Conservation (phyloP, 495 filamentous ascomycete species). For the Hyaloscypha variabilis region DNA sequence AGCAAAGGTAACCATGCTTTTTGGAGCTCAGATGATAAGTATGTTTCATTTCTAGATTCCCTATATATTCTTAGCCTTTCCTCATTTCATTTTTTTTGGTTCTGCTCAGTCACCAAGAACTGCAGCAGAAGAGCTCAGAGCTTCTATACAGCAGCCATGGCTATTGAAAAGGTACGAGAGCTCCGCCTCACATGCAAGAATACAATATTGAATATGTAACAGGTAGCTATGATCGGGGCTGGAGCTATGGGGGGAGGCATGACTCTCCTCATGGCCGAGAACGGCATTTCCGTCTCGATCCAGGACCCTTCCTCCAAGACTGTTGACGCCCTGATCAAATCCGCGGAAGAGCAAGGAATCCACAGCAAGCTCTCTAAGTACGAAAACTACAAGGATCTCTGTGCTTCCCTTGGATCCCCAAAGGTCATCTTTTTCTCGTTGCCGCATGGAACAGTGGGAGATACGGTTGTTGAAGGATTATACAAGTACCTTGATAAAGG, state of each 20-base stretch:
- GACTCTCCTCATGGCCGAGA: constrained; percentile 65
- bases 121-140: background rate
- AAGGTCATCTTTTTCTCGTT: constrained; percentile 67
- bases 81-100: background rate
- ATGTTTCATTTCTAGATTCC: background rate
- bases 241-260: constrained; percentile 71
- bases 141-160: constrained; percentile 2
- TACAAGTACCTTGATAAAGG: constrained; percentile 56
- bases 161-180: constrained; percentile 19
- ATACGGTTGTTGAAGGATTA: constrained; percentile 63
- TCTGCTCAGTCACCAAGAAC: background rate
- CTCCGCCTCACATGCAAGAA: background rate
- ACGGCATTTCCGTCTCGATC: constrained; percentile 61
- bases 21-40: background rate
- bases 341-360: constrained; percentile 38
- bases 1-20: background rate
- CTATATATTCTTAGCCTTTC: background rate
- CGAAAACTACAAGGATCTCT: constrained; percentile 36
- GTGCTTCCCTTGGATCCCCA: constrained; percentile 25
- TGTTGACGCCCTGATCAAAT: constrained; percentile 35
- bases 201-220: constrained; percentile 26
- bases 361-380: constrained; percentile 38
- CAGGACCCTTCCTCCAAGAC: constrained; percentile 56
- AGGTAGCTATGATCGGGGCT: constrained; percentile 65
- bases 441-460: constrained; percentile 69